These are phyloP conservation scores for Triticum dicoccoides DNA, from an alignment of 176 grass and related monocot species.

Conservation along the genomic window DNA sequence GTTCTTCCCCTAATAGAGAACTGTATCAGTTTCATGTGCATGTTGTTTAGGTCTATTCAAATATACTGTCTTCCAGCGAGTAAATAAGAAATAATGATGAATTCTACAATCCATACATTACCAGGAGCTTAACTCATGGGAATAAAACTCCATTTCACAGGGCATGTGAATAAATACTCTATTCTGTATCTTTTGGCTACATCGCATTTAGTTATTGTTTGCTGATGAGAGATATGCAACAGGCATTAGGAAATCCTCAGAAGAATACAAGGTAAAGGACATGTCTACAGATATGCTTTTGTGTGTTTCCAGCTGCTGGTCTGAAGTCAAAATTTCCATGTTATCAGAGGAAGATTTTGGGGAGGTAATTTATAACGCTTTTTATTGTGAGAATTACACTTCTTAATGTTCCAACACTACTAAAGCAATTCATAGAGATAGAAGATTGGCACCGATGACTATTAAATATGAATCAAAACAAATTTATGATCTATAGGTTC, in stretches of 20 bases:
- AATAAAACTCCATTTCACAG: not conserved
- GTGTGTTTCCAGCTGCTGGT: slow-evolving; percentile 45
- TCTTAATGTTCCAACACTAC: not conserved
- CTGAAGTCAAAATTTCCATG: slow-evolving; percentile 62
- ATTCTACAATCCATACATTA: slow-evolving; percentile 5
- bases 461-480: not conserved
- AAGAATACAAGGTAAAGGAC: slow-evolving; percentile 65
- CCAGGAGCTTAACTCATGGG: not conserved
- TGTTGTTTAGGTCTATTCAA: not conserved
- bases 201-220: slow-evolving; percentile 16
- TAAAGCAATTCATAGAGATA: not conserved
- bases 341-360: slow-evolving; percentile 78
- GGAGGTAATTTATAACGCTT: slow-evolving; percentile 54
- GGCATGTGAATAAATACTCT: not conserved
- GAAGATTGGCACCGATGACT: not conserved
- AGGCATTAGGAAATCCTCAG: slow-evolving; percentile 62
- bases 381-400: not conserved
- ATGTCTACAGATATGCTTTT: slow-evolving; percentile 52
- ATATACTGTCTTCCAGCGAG: not conserved
- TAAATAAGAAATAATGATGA: not conserved
- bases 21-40: not conserved
- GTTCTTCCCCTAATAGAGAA: not conserved
- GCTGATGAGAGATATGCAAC: slow-evolving; percentile 26
- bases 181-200: not conserved
- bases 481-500: not conserved